Evolutionary conservation across 106 monocot genomes (phyloP), one percentile per base, ranked within the genome.

Genomic region (Dioscorea dumetorum): DNA sequence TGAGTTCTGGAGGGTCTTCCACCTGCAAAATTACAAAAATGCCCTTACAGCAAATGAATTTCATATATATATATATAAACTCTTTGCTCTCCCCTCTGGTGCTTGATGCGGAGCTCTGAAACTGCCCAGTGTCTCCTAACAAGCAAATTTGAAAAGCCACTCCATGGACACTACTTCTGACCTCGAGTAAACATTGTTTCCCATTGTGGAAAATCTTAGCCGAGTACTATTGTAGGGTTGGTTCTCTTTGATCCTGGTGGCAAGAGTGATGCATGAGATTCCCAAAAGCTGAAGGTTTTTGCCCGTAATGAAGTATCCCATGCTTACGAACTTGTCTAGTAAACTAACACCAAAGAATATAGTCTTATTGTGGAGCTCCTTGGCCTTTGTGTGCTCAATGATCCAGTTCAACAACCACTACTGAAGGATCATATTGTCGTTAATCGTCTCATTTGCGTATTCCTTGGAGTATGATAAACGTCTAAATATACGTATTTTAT

Each of bases 121-220:
- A n/a, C 33, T 54, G 53, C 8, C 7, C 23, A 33, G 11, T 68
- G 16, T 41, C 34, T 21, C 71, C 71, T 77, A 23, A 54, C 56
- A 58, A 9, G 61, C 86, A 67, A 84, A 74, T 60, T 82, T 80
- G 31, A 99, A 74, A 32, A 92, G 74, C 97, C 97, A 99, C 57
- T 99, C 97, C 97, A 99, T 92, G 69, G 87, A 84, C 21, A 99
- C 97, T n/a, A 99, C 97, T 61, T 99, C 97, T 15, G 63, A 64
- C 56, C 81, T 41, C 64, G 48, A 73, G 73, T 99, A 99, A 22
- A 67, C 70, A 19, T 81, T 84, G 63, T 63, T 74, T 22, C 81
- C 78, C 61, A 99, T 89, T 33, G 49, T 71, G 72, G 87, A 92
- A 2, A 71, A 66, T 66, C 67, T 84, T 60, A 66, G 74, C 34